Conservation (phyloP, 768 basidiomycete genomes). For the Lentinula sp. region DNA sequence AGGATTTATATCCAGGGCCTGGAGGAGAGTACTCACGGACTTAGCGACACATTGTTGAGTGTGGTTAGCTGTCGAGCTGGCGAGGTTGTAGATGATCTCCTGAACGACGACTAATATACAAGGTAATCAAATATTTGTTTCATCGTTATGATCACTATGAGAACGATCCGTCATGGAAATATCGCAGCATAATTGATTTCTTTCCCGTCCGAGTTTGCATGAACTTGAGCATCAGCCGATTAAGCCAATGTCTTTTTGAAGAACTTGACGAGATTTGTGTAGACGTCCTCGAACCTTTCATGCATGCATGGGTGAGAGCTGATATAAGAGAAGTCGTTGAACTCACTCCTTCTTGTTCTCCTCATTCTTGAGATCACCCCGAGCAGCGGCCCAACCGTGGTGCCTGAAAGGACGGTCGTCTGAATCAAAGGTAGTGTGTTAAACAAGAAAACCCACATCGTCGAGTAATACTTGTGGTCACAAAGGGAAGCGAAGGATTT, state of each 20-base stretch:
- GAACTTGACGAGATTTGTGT: slow-evolving; percentile 42
- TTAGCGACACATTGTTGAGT: slow-evolving; percentile 42
- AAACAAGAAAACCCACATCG: slow-evolving; percentile 27
- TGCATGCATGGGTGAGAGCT: background rate
- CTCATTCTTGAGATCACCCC: slow-evolving; percentile 46
- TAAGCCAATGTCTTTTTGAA: slow-evolving; percentile 30
- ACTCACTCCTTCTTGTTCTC: slow-evolving; percentile 53
- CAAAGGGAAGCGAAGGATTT: slow-evolving; percentile 46
- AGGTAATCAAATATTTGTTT: background rate
- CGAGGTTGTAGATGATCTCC: slow-evolving; percentile 33
- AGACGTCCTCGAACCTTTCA: slow-evolving; percentile 47
- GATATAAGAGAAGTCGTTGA: background rate
- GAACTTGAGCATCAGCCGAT: background rate
- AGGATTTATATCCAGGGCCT: slow-evolving; percentile 30
- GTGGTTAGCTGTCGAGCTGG: slow-evolving; percentile 37
- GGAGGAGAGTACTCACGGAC: slow-evolving; percentile 33
- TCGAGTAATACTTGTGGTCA: slow-evolving; percentile 43
- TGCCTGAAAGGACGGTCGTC: slow-evolving; percentile 25
- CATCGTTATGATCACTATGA: background rate
- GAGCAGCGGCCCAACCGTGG: slow-evolving; percentile 63
- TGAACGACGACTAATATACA: background rate
- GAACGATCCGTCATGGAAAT: background rate
- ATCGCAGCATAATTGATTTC: background rate
- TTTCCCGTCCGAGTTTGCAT: background rate
- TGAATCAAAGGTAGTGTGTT: background rate